These are phyloP conservation scores for Microbotryomycetes sp. DNA, from an alignment of 1,284 basidiomycete genomes.

Conservation along the genomic window DNA sequence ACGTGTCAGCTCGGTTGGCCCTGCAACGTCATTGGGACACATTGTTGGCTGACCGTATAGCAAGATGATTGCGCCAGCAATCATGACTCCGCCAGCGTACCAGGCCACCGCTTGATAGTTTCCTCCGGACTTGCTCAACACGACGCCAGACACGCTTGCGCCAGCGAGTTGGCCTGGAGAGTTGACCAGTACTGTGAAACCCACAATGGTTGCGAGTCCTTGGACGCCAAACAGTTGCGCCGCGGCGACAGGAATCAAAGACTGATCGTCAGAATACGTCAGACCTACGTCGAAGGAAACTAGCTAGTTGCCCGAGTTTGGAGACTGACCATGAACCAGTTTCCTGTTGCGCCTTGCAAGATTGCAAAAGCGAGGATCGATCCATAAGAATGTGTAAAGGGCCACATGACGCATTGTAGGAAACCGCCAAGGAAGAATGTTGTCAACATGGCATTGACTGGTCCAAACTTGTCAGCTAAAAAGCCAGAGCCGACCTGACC, in stretches of 20 bases:
- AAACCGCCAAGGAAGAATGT: conserved; percentile 24
- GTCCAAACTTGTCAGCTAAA: conserved; percentile 24
- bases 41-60: conserved; percentile 5
- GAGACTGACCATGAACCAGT: conserved; percentile 21
- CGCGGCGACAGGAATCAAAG: neutral
- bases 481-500: conserved; percentile 20
- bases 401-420: conserved; percentile 27
- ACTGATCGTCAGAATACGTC: neutral
- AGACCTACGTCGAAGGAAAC: too few species aligned
- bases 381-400: conserved; percentile 10
- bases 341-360: conserved; percentile 12
- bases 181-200: conserved; percentile 25
- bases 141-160: conserved; percentile 16
- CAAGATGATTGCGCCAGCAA: conserved; percentile 6
- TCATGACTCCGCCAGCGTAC: conserved; percentile 19
- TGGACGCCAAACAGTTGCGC: conserved; percentile 27
- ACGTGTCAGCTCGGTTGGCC: neutral
- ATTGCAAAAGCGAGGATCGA: conserved; percentile 21
- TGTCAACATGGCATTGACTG: conserved; percentile 24
- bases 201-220: conserved; percentile 26
- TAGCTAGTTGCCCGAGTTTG: too few species aligned
- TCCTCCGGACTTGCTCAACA: conserved; percentile 2
- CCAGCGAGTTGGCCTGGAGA: conserved; percentile 21
- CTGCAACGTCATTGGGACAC: too few species aligned
- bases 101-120: conserved; percentile 11